Percentiles rank a stretch among this genome's conserved stretches.
Conservation (phyloP, 1,139 yeast species). For the Sugiyamaella castrensis region DNA sequence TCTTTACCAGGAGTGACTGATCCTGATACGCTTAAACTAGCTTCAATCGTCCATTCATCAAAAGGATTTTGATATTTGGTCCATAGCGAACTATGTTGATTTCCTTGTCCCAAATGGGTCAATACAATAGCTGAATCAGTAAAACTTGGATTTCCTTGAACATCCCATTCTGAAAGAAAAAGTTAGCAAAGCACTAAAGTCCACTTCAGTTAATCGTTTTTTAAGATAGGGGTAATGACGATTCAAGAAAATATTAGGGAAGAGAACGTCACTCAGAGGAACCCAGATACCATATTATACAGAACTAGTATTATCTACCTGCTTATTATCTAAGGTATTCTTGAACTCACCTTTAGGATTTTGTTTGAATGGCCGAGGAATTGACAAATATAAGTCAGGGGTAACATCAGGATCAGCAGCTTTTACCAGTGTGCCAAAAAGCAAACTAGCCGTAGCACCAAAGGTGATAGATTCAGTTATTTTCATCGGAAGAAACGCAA, state of each 20-base stretch:
- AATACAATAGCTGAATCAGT: conserved; percentile 4
- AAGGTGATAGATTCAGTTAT: no score
- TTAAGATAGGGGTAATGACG: no score
- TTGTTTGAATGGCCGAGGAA: conserved; percentile 11
- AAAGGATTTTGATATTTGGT: conserved; percentile 29
- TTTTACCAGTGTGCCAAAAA: background rate
- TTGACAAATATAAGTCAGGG: conserved; percentile 3
- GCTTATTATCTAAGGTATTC: background rate
- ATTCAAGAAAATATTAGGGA: no score
- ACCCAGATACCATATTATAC: no score
- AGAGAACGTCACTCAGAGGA: no score
- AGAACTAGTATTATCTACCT: background rate
- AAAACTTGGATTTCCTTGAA: conserved; percentile 5
- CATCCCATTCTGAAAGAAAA: conserved; percentile 4
- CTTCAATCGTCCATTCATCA: conserved; percentile 39
- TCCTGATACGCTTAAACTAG: conserved; percentile 34
- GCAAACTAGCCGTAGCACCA: no score
- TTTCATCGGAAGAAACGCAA: no score
- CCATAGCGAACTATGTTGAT: conserved; percentile 32
- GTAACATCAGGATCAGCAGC: conserved; percentile 3
- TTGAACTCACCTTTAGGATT: conserved; percentile 8
- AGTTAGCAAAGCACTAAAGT: background rate
- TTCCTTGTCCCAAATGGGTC: conserved; percentile 5
- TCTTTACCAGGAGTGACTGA: conserved; percentile 31
- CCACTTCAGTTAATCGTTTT: no score